Percentiles rank a stretch among this genome's conserved stretches.
These are phyloP conservation scores for Sporothrix dimorphospora DNA, from an alignment of 2,329 filamentous ascomycete genomes.

Conservation along the genomic window DNA sequence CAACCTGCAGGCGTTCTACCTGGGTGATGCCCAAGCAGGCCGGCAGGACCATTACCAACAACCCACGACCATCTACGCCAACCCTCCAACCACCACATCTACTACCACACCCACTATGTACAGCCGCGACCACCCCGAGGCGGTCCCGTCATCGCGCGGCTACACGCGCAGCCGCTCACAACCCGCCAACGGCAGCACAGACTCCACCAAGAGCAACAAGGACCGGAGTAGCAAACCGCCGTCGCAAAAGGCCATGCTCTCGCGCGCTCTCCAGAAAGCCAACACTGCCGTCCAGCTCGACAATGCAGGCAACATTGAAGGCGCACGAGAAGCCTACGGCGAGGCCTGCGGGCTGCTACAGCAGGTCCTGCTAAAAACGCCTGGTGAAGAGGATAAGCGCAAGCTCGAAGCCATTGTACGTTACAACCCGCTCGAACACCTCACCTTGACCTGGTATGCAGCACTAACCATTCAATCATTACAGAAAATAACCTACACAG, in stretches of 20 bases:
- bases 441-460: neutral
- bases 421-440: constrained; percentile 35
- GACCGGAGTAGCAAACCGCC: constrained; percentile 50
- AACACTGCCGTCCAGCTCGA: constrained; percentile 95
- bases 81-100: constrained; percentile 10
- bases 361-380: constrained; percentile 83
- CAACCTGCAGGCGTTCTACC: constrained; percentile 31
- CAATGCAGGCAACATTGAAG: constrained; percentile 93
- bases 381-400: constrained; percentile 80
- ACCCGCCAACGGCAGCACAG: constrained; percentile 49
- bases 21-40: constrained; percentile 29
- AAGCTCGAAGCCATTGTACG: constrained; percentile 94
- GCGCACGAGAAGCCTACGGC: constrained; percentile 84
- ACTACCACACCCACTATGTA: constrained; percentile 37
- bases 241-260: constrained; percentile 93
- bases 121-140: constrained; percentile 39
- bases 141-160: constrained; percentile 37
- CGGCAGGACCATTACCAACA: no score
- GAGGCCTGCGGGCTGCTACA: constrained; percentile 89
- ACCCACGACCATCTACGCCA: neutral
- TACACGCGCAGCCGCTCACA: constrained; percentile 54
- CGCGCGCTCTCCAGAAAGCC: constrained; percentile 91
- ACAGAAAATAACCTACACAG: constrained; percentile 86
- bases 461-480: neutral
- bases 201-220: constrained; percentile 45